Evolutionary conservation across 2,329 filamentous ascomycete genomes (phyloP).

Genomic region (Neonectria ditissima): DNA sequence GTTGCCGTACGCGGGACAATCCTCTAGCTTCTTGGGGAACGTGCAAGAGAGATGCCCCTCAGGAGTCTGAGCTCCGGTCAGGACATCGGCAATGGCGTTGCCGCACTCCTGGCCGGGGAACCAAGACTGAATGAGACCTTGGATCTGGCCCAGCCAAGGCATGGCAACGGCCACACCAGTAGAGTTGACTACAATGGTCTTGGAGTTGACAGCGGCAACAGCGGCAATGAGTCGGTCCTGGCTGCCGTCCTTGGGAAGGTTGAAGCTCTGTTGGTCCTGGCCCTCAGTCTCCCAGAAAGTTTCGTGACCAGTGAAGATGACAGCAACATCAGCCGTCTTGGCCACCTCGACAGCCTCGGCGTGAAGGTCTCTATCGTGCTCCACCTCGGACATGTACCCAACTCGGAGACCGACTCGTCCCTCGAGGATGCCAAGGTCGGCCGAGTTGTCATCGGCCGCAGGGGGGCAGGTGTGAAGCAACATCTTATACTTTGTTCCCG

Average conservation of each 20-base stretch:
- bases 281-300: constrained; percentile 62
- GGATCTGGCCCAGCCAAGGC: constrained; percentile 67
- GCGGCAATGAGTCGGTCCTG: constrained; percentile 70
- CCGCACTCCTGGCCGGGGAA: constrained; percentile 77
- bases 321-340: constrained; percentile 69
- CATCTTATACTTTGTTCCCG: constrained; percentile 49
- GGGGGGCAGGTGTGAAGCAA: constrained; percentile 48
- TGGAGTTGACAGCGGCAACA: constrained; percentile 68
- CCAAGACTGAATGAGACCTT: constrained; percentile 75
- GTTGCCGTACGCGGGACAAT: constrained; percentile 75
- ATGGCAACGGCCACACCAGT: constrained; percentile 73
- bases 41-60: constrained; percentile 73
- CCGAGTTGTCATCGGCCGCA: constrained; percentile 13
- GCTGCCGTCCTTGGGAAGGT: constrained; percentile 69
- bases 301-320: constrained; percentile 69
- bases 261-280: constrained; percentile 78
- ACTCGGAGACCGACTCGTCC: constrained; percentile 48
- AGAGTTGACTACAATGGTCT: constrained; percentile 72
- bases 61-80: constrained; percentile 73
- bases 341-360: constrained; percentile 68
- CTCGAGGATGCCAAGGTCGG: constrained; percentile 49
- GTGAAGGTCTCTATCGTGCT: constrained; percentile 52
- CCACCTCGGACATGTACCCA: constrained; percentile 48
- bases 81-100: constrained; percentile 74
- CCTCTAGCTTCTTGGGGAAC: constrained; percentile 70